phyloP scores from a whole-genome alignment of 208 protist species.

The Crithidia sp. region DNA sequence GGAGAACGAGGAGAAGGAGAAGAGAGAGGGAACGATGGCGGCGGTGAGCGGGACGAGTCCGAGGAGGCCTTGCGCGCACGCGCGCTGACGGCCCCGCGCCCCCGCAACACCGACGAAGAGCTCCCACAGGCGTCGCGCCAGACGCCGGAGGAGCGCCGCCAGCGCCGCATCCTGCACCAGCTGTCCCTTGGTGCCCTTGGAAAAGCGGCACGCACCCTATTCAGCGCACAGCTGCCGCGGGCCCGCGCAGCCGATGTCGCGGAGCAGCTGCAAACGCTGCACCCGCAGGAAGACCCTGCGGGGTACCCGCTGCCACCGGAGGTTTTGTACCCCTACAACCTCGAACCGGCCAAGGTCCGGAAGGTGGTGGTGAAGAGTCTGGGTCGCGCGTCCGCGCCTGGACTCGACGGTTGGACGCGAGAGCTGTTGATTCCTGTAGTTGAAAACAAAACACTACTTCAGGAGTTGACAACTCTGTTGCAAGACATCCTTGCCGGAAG shows the following conservation, averaged over 20 bases:
- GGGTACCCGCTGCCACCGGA: too few relatives aligned
- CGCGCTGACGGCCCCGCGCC: too few relatives aligned
- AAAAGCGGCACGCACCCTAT: slow-evolving; percentile 25
- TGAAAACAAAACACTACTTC: slow-evolving; percentile 9
- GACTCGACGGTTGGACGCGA: slow-evolving; percentile 35
- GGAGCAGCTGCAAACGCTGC: slow-evolving; percentile 3
- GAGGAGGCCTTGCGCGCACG: too few relatives aligned
- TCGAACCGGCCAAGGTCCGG: slow-evolving; percentile 11
- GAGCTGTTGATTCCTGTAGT: slow-evolving; percentile 35
- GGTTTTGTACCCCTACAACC: neutral
- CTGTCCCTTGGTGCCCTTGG: slow-evolving; percentile 18
- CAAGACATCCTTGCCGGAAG: slow-evolving; percentile 29
- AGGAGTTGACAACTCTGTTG: slow-evolving; percentile 22
- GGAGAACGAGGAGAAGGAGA: too few relatives aligned
- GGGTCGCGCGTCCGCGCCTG: slow-evolving; percentile 23
- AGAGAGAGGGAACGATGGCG: too few relatives aligned
- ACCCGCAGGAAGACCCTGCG: slow-evolving; percentile 13
- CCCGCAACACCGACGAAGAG: neutral
- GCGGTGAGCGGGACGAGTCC: neutral
- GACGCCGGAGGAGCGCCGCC: slow-evolving; percentile 4
- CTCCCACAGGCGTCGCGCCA: neutral
- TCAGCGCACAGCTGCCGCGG: neutral
- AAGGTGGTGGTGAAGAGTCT: slow-evolving; percentile 13
- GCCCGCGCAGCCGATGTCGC: neutral
- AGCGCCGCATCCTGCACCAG: slow-evolving; percentile 13